These are phyloP conservation scores for Craterostigma plantagineum DNA, from an alignment of 257 asterid genomes.

Conservation along the genomic window DNA sequence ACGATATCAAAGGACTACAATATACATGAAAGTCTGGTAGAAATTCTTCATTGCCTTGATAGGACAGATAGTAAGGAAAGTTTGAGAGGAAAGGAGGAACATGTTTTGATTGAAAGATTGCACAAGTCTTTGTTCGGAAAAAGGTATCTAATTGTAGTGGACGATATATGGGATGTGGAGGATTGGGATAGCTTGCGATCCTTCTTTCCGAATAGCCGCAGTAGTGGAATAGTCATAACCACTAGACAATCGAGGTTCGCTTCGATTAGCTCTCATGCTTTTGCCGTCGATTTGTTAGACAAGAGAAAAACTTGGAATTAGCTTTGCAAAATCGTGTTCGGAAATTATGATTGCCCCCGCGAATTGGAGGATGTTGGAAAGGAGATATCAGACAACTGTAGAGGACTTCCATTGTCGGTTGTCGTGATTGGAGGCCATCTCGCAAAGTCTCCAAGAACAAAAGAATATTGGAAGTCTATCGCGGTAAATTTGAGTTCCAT, in stretches of 20 bases:
- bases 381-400: neutral
- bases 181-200: neutral
- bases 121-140: neutral
- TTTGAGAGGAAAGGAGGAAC: neutral
- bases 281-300: neutral
- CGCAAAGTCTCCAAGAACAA: neutral
- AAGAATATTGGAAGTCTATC: neutral
- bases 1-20: neutral
- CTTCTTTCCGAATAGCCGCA: neutral
- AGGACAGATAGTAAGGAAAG: neutral
- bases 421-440: neutral
- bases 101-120: neutral
- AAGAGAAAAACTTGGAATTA: neutral
- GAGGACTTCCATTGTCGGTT: neutral
- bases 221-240: neutral
- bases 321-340: neutral
- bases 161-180: neutral
- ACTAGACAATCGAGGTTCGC: neutral
- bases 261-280: neutral
- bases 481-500: neutral
- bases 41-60: neutral
- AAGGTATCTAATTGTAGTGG: neutral
- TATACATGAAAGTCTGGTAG: neutral
- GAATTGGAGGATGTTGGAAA: no score
- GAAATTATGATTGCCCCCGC: no score